Evolutionary conservation across 306 rosid species (phyloP).

Genomic region (Abrus pulchellus): DNA sequence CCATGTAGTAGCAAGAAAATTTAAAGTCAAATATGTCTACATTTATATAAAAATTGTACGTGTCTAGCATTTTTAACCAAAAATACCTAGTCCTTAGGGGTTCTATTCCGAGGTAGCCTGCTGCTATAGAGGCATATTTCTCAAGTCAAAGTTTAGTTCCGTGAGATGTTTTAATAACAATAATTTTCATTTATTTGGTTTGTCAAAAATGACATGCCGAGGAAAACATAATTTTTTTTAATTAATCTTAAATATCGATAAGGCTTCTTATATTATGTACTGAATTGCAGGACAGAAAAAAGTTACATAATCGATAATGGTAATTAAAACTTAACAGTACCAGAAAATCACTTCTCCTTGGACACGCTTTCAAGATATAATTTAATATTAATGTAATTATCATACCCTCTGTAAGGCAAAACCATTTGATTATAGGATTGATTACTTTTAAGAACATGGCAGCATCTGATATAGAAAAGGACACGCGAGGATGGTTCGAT

Average conservation of each 20-base stretch:
- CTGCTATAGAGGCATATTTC: conserved; percentile 49
- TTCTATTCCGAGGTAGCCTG: conserved; percentile 16
- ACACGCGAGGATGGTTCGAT: background rate
- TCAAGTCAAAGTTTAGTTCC: conserved; percentile 57
- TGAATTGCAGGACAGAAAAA: background rate
- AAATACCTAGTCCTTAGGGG: conserved; percentile 22
- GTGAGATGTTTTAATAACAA: conserved; percentile 10
- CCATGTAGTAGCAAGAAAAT: background rate
- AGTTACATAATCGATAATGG: background rate
- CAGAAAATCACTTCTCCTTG: background rate
- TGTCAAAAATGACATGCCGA: conserved; percentile 56
- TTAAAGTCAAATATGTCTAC: background rate
- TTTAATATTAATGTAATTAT: conserved; percentile 11
- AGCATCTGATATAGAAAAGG: conserved; percentile 6
- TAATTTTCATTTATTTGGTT: conserved; percentile 28
- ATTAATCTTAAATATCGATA: background rate
- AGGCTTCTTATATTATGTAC: background rate
- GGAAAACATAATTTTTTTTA: background rate
- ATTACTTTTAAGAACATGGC: conserved; percentile 7
- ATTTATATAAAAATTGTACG: background rate
- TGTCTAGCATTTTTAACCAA: background rate
- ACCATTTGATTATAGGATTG: background rate
- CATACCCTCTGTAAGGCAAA: background rate
- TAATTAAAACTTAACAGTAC: background rate
- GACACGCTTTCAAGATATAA: conserved; percentile 19